These are phyloP conservation scores for Geotrichum bryndzae DNA, from an alignment of 1,139 yeast genomes.

Conservation along the genomic window DNA sequence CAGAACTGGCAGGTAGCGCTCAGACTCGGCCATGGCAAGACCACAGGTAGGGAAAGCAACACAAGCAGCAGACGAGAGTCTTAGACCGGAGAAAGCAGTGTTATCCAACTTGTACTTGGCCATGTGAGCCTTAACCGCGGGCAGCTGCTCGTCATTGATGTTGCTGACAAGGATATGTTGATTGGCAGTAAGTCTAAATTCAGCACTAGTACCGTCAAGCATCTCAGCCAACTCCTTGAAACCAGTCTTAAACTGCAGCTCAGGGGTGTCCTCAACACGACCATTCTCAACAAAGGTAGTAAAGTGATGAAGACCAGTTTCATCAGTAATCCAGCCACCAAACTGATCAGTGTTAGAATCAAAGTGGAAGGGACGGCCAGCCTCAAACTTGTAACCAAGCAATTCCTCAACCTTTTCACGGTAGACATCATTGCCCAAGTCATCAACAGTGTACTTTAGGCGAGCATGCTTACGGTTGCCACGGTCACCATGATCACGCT, in stretches of 20 bases:
- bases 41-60: conserved; percentile 99
- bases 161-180: conserved; percentile 82
- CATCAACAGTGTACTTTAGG: conserved; percentile 93
- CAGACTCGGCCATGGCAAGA: conserved; percentile 97
- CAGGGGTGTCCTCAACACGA: conserved; percentile 89
- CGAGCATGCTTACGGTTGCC: conserved; percentile 96
- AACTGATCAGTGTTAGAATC: conserved; percentile 85
- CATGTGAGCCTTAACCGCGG: conserved; percentile 55
- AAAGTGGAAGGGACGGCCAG: conserved; percentile 66
- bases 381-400: conserved; percentile 69
- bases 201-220: conserved; percentile 58
- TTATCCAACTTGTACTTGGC: conserved; percentile 77
- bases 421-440: conserved; percentile 78
- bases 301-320: conserved; percentile 78
- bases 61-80: conserved; percentile 92
- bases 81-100: conserved; percentile 72
- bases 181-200: conserved; percentile 91
- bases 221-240: conserved; percentile 69
- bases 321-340: conserved; percentile 86
- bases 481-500: conserved; percentile 94
- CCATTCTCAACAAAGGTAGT: conserved; percentile 96
- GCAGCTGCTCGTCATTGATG: conserved; percentile 63
- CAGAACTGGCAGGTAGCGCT: conserved; percentile 83
- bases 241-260: conserved; percentile 85
- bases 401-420: conserved; percentile 75